Base-by-base conservation (phyloP, 1,284 basidiomycete species). In the Cryptococcus sp. region DNA sequence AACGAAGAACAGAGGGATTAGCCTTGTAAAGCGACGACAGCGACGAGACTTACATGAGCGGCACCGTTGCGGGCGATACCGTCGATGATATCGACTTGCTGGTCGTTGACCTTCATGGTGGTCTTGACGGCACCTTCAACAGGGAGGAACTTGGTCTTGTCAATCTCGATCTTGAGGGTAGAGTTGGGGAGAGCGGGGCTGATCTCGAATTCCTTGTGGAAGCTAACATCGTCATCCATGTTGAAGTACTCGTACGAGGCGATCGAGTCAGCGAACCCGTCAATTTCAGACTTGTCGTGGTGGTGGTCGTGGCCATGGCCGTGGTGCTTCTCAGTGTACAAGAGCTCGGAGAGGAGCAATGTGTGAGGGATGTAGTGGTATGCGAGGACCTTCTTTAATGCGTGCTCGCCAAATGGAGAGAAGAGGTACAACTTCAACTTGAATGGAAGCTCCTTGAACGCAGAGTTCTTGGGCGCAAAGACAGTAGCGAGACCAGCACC, bases 381-480 rank as follows among this genome's bases (percentile, higher is more conserved):
- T 62, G 85, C 80, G 23, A 89, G 71, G 16, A 89, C 68, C 76
- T 88, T 88, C 66, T 77, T 82, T 52, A 90, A 68, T 2, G 80
- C 82, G 40, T 72, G 75, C 49, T 78, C 76, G 7, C 88, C 88
- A 55, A 85, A 84, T 1, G 85, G 85, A 8, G 86, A 87, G 77
- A 89, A 89, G 54, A 89, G 80, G 80, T 82, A 89, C 38, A 81
- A 66, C 56, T 79, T 80, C 46, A 89, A 80, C 52, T 81, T 82
- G 41, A 62, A 69, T 0, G 88, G 88, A 22, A 89, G 80, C 10
- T 69, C 74, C 26, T 78, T 65, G 75, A 88, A 89, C 2, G 88
- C 88, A 8, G 70, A 72, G 70, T 89, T 88, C 50, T 81, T 81
- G 0, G 87, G 88, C 1, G 83, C 84, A 68, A 89, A 89, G 44